Evolutionary conservation across 495 filamentous ascomycete species (phyloP).

Genomic region (Glarea lozoyensis): DNA sequence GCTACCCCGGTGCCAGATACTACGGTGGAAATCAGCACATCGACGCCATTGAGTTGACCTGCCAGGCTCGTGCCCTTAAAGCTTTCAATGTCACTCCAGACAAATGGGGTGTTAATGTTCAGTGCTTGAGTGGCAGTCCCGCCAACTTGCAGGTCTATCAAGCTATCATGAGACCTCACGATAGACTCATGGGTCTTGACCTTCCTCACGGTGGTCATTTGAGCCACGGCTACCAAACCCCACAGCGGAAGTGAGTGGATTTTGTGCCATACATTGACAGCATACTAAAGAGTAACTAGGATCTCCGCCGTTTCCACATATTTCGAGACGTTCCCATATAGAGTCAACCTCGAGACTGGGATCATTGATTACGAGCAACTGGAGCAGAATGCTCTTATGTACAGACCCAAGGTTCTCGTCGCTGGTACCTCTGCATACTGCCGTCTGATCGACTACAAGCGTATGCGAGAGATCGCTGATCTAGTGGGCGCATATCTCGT

Average conservation of each 20-base stretch:
- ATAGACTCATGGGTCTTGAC: conserved; percentile 94
- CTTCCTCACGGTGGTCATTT: conserved; percentile 97
- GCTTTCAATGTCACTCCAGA: conserved; percentile 79
- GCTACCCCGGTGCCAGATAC: conserved; percentile 96
- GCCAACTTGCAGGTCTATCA: conserved; percentile 99
- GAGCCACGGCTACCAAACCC: conserved; percentile 96
- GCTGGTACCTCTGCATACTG: conserved; percentile 98
- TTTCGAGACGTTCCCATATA: conserved; percentile 93
- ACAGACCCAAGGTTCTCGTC: conserved; percentile 91
- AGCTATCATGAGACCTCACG: conserved; percentile 94
- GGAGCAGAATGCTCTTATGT: conserved; percentile 86
- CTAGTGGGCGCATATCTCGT: conserved; percentile 90
- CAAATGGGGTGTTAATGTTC: conserved; percentile 99
- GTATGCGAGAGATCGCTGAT: conserved; percentile 95
- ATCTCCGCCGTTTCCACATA: conserved; percentile 91
- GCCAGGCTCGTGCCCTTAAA: conserved; percentile 89
- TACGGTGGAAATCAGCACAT: conserved; percentile 99
- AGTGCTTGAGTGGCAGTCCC: conserved; percentile 84
- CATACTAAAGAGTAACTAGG: conserved; percentile 31
- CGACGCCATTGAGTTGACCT: conserved; percentile 88
- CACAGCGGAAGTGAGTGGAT: conserved; percentile 65
- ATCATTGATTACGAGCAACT: conserved; percentile 95
- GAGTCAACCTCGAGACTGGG: conserved; percentile 82
- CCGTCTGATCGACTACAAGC: conserved; percentile 91
- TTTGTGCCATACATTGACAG: neutral